Percentiles rank a stretch among this genome's conserved stretches.
Evolutionary conservation across 208 protist species (phyloP).

Genomic region (Phytomonas sp.): DNA sequence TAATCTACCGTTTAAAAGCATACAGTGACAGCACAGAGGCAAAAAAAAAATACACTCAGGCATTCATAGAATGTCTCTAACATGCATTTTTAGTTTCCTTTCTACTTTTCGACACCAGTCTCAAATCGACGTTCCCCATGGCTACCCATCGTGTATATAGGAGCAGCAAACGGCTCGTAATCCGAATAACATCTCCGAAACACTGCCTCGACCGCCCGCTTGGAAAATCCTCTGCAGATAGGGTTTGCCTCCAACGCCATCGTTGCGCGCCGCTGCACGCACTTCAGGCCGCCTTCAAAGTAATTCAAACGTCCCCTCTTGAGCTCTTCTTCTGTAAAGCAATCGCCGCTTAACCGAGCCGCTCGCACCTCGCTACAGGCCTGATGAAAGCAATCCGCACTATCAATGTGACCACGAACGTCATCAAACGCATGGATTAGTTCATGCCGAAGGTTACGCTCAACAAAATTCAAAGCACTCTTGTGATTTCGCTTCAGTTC

Average conservation of each 20-base stretch:
- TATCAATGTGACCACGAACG: constrained; percentile 78
- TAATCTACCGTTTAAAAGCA: background rate
- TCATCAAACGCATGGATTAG: constrained; percentile 94
- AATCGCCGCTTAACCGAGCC: constrained; percentile 91
- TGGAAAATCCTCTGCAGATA: constrained; percentile 72
- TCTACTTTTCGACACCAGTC: constrained; percentile 11
- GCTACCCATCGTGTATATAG: constrained; percentile 75
- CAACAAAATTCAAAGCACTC: constrained; percentile 32
- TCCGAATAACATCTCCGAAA: constrained; percentile 81
- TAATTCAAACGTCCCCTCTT: constrained; percentile 57
- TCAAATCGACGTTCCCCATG: constrained; percentile 58
- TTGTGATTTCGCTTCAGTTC: constrained; percentile 10
- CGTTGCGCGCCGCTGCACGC: constrained; percentile 80
- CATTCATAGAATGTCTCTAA: background rate
- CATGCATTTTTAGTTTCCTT: background rate
- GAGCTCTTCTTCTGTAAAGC: constrained; percentile 62
- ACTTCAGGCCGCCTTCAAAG: constrained; percentile 65
- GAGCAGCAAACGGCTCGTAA: constrained; percentile 82
- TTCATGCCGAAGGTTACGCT: constrained; percentile 88
- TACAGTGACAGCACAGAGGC: background rate
- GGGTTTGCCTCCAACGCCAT: constrained; percentile 84
- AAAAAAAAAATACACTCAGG: background rate
- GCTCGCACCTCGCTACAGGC: constrained; percentile 93
- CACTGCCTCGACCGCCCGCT: constrained; percentile 70
- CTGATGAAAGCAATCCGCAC: constrained; percentile 84